Base-by-base conservation (phyloP, 164 flowering plant species). In the Tetrastigma voinierianum region DNA sequence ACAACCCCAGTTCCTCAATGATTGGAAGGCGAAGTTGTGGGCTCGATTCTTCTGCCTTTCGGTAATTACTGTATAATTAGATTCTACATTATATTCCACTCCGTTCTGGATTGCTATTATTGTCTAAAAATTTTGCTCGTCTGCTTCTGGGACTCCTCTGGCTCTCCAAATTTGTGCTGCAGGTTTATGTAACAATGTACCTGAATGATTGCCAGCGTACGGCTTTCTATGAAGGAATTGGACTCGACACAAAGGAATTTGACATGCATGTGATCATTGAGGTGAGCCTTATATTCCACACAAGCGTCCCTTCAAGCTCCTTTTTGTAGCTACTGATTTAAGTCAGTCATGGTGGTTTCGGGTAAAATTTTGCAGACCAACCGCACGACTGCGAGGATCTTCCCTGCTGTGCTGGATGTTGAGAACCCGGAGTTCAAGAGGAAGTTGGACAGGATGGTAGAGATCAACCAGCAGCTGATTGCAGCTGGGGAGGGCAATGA, bases 191-290 rank as follows among this genome's bases (percentile, higher is more conserved):
- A 77, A 95, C 98, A 25, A 95, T 91, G 97, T 95, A 95, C 82
- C 90, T 91, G 54, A 91, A 95, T 60, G 97, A 95, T 73, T 87
- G 93, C 72, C 96, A 91, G 75, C 76, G 98, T 2, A 86, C 96
- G 8, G 93, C 84, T 67, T 95, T 95, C 80, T 95, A 95, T 47
- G 97, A 91, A 74, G 98, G 96, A 70, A 91, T 95, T 69, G 98
- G 98, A 6, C 90, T 95, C n/a, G 58, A 95, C 86, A 90, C 97
- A 12, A 90, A 95, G 68, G 96, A 91, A 70, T 95, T 95, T 56
- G 98, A 95, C 73, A 91, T 95, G 98, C 97, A 95, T 70, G 98
- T 95, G 71, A 84, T 91, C 78, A 91, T 95, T 56, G 98, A 95
- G 96, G 98, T 94, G 66, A 84, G 71, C 32, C 9, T 72, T 0